Evolutionary conservation across 257 asterid genomes (phyloP).

Genomic region (Lithospermum erythrorhizon): DNA sequence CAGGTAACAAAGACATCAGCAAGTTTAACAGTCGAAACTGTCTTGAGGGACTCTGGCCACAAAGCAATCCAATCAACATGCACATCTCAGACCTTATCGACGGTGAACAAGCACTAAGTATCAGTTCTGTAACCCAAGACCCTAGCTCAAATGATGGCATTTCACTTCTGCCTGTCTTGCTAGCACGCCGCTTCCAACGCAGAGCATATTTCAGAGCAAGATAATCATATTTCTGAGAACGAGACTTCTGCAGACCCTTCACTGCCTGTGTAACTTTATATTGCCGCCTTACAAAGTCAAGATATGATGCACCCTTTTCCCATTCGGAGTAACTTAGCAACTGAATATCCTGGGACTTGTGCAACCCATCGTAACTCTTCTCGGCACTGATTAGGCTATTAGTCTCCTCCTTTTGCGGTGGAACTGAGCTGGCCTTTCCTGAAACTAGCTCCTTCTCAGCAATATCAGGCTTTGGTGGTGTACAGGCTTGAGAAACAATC

Average conservation of each 20-base stretch:
- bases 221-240: slow-evolving; percentile 67
- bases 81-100: slow-evolving; percentile 98
- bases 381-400: slow-evolving; percentile 43
- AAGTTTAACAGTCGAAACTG: slow-evolving; percentile 73
- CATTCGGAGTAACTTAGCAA: slow-evolving; percentile 90
- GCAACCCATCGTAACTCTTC: slow-evolving; percentile 71
- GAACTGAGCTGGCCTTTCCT: slow-evolving; percentile 49
- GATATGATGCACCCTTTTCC: slow-evolving; percentile 97
- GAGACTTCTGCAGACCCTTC: slow-evolving; percentile 70
- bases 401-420: slow-evolving; percentile 60
- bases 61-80: slow-evolving; percentile 79
- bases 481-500: slow-evolving; percentile 86
- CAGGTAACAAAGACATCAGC: slow-evolving; percentile 85
- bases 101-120: slow-evolving; percentile 96
- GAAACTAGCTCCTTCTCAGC: slow-evolving; percentile 61
- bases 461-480: slow-evolving; percentile 93
- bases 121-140: slow-evolving; percentile 97
- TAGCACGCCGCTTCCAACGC: slow-evolving; percentile 84
- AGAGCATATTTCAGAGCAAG: slow-evolving; percentile 86
- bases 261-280: slow-evolving; percentile 74
- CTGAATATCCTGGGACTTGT: slow-evolving; percentile 72
- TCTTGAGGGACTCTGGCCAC: slow-evolving; percentile 87
- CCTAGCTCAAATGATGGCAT: slow-evolving; percentile 85
- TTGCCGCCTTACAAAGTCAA: slow-evolving; percentile 97
- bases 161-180: slow-evolving; percentile 55